These are phyloP conservation scores for Prunus campanulata DNA, from an alignment of 306 rosid genomes.

Conservation along the genomic window DNA sequence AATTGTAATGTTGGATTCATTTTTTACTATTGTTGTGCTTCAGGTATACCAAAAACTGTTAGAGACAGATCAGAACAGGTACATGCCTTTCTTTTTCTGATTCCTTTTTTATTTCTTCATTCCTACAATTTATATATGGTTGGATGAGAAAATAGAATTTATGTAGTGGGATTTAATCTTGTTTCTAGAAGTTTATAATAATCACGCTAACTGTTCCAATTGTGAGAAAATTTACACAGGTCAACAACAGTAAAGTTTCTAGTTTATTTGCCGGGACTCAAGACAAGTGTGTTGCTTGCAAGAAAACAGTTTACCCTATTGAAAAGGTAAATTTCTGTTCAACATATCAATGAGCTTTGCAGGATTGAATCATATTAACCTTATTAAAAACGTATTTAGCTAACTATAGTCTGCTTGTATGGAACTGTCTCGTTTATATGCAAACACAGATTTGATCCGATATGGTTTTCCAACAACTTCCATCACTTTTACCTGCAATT, in stretches of 20 bases:
- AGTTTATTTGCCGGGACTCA: conserved; percentile 84
- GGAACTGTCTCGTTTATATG: background rate
- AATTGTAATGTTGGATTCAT: conserved; percentile 7
- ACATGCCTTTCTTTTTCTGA: conserved; percentile 2
- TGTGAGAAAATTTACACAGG: conserved; percentile 42
- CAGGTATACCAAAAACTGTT: conserved; percentile 67
- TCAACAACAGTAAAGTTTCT: conserved; percentile 67
- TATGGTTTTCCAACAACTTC: background rate
- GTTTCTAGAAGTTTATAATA: background rate
- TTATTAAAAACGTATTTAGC: background rate
- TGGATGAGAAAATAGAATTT: background rate
- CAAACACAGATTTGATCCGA: background rate
- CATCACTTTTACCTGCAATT: background rate
- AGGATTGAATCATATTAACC: background rate
- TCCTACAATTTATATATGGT: background rate
- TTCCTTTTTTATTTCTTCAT: background rate
- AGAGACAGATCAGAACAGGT: conserved; percentile 84
- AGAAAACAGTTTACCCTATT: conserved; percentile 83
- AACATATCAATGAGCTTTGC: background rate
- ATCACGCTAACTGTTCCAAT: background rate
- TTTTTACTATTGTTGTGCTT: conserved; percentile 3
- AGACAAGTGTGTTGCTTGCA: conserved; percentile 87
- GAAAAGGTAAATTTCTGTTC: conserved; percentile 62
- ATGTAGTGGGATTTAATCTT: background rate
- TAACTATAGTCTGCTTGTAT: background rate